Evolutionary conservation across 495 filamentous ascomycete species (phyloP), one percentile per base, ranked within the genome.

Genomic region (Polyplosphaeria fusca): DNA sequence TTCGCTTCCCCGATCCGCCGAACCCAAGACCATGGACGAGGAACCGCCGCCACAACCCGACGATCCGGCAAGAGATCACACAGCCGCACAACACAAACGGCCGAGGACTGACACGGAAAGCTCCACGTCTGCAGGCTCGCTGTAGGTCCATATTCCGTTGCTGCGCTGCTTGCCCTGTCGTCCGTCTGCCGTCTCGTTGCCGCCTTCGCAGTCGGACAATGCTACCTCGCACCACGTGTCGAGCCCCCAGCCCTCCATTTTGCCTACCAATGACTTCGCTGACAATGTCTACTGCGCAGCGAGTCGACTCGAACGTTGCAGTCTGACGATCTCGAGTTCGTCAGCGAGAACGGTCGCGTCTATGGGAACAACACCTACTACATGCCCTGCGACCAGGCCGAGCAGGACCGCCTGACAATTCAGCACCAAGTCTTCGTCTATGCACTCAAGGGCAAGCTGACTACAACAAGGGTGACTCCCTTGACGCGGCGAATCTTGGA

Each of bases 301-400:
- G 27, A 40, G 14, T 62, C 63, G 4, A 62, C 58, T 19, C 63
- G 58, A 9, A 58, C 53, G 13, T 38, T 66, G 1, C 43, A 52
- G 13, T 62, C 58, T 5, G 46, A 46, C n/a, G 64, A 67, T 40
- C 35, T 67, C 18, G 46, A 64, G 24, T 50, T 52, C 57, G 66
- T 79, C 27, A 59, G 76, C 18, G 85, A 89, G 60, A 79, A 89
- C 70, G 82, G 76, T 37, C 82, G 86, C 19, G 76, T 79, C 55
- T 92, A 92, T 68, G 83, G 79, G 66, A 73, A 77, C 40, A 75
- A 79, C 25, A 73, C 74, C 48, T 91, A 89, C 70, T 86, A 77
- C 68, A 86, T 89, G 82, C 88, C 88, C 26, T 84, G 85, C 69
- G 87, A 91, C 62, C 80, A 86, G 52, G 70, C 77, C 32, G 88